A percentile compares a stretch with the other conserved stretches of the same genome.
phyloP scores from a whole-genome alignment of 768 basidiomycete genomes.

The Dictyophora rubrovolvata region DNA sequence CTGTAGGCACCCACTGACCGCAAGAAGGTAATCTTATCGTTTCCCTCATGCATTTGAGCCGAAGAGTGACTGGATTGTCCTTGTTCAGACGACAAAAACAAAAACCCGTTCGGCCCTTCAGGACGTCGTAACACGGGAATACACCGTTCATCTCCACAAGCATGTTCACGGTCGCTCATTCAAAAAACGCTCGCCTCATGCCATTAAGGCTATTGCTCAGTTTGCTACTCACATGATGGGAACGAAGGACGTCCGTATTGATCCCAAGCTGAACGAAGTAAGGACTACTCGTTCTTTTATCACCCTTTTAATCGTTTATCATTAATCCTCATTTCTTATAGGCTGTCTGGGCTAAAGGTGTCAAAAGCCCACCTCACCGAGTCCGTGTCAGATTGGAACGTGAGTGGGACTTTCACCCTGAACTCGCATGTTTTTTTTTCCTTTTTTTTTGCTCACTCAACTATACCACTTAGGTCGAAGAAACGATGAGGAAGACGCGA shows the following conservation, averaged over 20 bases:
- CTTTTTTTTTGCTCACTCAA: not conserved
- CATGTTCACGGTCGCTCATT: conserved; percentile 85
- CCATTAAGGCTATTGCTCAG: conserved; percentile 85
- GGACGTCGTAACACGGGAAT: conserved; percentile 97
- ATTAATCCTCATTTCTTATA: not conserved
- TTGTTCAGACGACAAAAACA: conserved; percentile 42
- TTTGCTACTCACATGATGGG: conserved; percentile 96
- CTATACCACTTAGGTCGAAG: conserved; percentile 60
- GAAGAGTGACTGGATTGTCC: no score
- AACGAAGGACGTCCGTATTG: conserved; percentile 85
- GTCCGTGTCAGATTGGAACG: conserved; percentile 91
- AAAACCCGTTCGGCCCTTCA: conserved; percentile 94
- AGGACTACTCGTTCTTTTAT: conserved; percentile 1
- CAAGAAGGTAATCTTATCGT: conserved; percentile 2
- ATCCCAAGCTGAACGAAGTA: conserved; percentile 87
- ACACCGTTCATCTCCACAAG: conserved; percentile 98
- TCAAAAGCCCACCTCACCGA: conserved; percentile 89
- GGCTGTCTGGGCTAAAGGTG: conserved; percentile 85
- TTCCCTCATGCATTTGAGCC: not conserved
- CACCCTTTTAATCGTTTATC: not conserved
- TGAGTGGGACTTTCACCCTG: conserved; percentile 30
- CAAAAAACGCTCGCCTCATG: conserved; percentile 96
- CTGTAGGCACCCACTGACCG: conserved; percentile 8
- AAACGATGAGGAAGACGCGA: conserved; percentile 97
- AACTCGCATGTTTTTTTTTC: conserved; percentile 7